Base-by-base conservation (phyloP, 257 asterid species). In the Capsicum chinense region DNA sequence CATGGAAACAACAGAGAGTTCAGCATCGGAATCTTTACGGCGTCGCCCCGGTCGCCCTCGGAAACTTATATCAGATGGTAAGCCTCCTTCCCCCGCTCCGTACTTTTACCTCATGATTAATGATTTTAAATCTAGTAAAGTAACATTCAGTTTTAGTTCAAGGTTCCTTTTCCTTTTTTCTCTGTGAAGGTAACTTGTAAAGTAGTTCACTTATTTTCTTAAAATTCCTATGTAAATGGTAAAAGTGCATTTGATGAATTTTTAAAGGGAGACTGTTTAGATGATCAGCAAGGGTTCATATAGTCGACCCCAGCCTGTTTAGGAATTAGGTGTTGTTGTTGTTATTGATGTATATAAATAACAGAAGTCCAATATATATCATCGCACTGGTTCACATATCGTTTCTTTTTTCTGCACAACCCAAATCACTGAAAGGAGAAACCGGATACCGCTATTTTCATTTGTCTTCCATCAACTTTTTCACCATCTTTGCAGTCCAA, bases 391-490 rank as follows among this genome's bases (percentile, higher is more conserved):
- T 68, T 21, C 52, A 26, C 35, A 13, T 66, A 0, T 35, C 14
- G n/a, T 9, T 66, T 37, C 35, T 67, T 67, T 3, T 67, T 67
- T 15, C 26, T 37, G 76, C 52, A 67, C 76, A 14, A 67, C 37
- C 3, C 0, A 35, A 37, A 67, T 16, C 76, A 35, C 50, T 5
- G 13, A 3, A 67, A 67, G 52, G 76, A 67, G 50, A 67, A 67
- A 67, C 19, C 7, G 19, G 3, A 3, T 21, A 37, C 52, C 52
- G 13, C 50, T 35, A 47, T 35, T 35, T 13, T 37, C 74, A 14
- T 67, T 35, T 67, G 12, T 67, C 21, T 67, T 67, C 74, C 74
- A 37, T 67, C 76, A 39, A 37, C 76, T 67, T 14, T 67, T 67
- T 15, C 52, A 14, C 44, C 76, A 15, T 68, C 13, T 37, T 66